Base-by-base conservation (phyloP, 129 eudicot genomes). In the Tagetes erecta region DNA sequence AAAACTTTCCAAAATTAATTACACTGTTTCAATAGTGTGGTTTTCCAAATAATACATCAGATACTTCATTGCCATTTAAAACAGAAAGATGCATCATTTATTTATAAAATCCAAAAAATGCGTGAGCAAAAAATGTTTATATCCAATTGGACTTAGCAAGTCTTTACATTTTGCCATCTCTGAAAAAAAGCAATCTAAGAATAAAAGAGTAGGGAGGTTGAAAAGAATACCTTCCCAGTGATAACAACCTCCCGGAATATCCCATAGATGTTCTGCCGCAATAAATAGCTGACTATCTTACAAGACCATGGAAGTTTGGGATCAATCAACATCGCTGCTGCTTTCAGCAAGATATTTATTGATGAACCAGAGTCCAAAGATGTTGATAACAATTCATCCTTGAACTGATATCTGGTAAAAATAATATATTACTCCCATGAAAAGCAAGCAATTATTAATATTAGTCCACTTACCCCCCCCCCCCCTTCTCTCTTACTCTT, bases 281-380 rank as follows among this genome's bases (percentile, higher is more conserved):
- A 74, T 59, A 93, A 85, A 78, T 86, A 83, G 83, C 82, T 69
- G 82, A 84, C 85, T 53, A 82, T 79, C 70, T 76, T 83, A 77
- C 98, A 90, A 76, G 97, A 77, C 98, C 98, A 93, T 38, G 98
- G 95, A 76, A 93, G 92, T 69, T 76, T 74, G 56, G 76, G 87
- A 76, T 93, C 92, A 69, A 85, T 83, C 83, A 93, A 77, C 81
- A 77, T 75, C 40, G 71, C 58, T 47, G 85, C 79, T 42, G 97
- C 82, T 78, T 88, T 89, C 65, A 93, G 83, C 79, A 93, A 83
- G 76, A 86, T 67, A 49, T 68, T 80, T 49, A 81, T 81, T 59
- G 92, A 76, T 72, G 81, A 71, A 71, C 74, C 71, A 14, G 85
- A 86, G 36, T 80, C 87, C 76, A 76, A 77, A 74, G 79, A 77